phyloP scores from a whole-genome alignment of 345 rosid species.

The Garcia nutans region DNA sequence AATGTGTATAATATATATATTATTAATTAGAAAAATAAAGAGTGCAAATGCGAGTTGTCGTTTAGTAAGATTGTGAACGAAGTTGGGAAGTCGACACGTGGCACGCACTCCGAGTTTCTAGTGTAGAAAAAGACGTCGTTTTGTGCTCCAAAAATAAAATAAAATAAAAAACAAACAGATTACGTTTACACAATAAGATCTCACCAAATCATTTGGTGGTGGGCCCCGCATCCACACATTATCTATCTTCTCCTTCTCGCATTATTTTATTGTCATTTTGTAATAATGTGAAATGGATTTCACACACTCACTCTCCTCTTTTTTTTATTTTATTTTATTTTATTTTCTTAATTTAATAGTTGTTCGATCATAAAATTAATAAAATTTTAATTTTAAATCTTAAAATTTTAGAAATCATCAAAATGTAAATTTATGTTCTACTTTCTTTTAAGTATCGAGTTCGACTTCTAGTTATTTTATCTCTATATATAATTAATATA shows the following conservation, averaged over 20 bases:
- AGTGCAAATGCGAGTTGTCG: background rate
- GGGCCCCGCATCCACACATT: background rate
- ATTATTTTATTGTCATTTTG: constrained; percentile 11
- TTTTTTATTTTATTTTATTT: background rate
- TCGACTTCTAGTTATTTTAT: too few relatives aligned
- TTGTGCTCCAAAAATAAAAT: background rate
- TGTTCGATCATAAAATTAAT: too few relatives aligned
- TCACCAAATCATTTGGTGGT: constrained; percentile 19
- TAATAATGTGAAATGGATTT: background rate
- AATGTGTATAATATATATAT: too few relatives aligned
- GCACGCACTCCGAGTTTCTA: constrained; percentile 43
- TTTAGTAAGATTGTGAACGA: constrained; percentile 19
- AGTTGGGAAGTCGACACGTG: constrained; percentile 53
- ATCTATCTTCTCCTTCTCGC: background rate
- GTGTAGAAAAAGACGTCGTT: constrained; percentile 22
- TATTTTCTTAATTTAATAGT: background rate
- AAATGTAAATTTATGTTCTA: too few relatives aligned
- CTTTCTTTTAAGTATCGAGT: too few relatives aligned
- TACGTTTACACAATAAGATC: constrained; percentile 12
- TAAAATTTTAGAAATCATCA: too few relatives aligned
- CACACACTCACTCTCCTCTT: too few relatives aligned
- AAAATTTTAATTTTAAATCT: too few relatives aligned
- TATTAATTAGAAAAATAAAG: too few relatives aligned
- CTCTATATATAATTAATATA: too few relatives aligned
- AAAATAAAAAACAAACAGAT: background rate